A percentile compares a stretch with the other conserved stretches of the same genome.
phyloP scores from a whole-genome alignment of 352 stramenopile species.

The Elongisporangium prolatum region DNA sequence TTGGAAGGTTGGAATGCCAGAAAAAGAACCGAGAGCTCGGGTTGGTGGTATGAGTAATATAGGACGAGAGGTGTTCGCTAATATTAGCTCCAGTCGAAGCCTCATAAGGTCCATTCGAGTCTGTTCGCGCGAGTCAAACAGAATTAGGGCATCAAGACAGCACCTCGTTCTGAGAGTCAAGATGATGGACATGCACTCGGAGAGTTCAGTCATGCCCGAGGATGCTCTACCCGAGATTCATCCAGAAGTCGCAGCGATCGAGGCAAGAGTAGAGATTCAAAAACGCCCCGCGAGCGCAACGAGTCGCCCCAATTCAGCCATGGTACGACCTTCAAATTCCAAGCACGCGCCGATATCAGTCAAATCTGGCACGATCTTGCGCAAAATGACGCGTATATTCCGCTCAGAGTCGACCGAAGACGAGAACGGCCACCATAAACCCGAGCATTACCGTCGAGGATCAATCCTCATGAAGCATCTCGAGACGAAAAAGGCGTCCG shows the following conservation, averaged over 20 bases:
- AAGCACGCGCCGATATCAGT: neutral
- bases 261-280: neutral
- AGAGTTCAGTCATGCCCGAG: slow-evolving; percentile 25
- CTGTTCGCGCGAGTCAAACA: neutral
- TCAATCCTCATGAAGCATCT: slow-evolving; percentile 72
- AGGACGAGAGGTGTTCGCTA: neutral
- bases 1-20: neutral
- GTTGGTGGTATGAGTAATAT: neutral
- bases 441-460: slow-evolving; percentile 51
- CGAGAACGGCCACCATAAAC: slow-evolving; percentile 21
- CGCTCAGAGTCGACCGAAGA: slow-evolving; percentile 20
- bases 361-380: neutral
- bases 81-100: neutral
- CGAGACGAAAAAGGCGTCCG: slow-evolving; percentile 54
- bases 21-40: neutral
- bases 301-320: neutral
- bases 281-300: neutral
- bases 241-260: neutral
- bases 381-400: neutral
- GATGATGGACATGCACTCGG: slow-evolving; percentile 42
- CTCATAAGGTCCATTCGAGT: neutral
- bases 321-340: neutral
- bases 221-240: slow-evolving; percentile 8
- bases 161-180: slow-evolving; percentile 1
- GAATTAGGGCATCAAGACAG: neutral